These are phyloP conservation scores for Elaphomyces granulatus DNA, from an alignment of 495 filamentous ascomycete genomes.

Conservation along the genomic window DNA sequence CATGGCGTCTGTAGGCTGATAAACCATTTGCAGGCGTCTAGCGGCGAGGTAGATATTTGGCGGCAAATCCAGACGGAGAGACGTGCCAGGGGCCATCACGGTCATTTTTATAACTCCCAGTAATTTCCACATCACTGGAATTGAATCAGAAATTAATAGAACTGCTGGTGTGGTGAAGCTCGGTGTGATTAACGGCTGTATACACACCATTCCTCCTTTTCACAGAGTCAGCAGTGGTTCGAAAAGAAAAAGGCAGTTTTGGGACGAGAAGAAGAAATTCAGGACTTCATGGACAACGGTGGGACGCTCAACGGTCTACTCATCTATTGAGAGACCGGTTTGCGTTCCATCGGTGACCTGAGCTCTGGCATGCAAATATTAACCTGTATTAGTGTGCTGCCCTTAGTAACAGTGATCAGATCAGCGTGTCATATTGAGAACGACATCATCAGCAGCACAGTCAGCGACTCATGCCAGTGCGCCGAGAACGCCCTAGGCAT, in stretches of 20 bases:
- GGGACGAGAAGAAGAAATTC: slow-evolving; percentile 6
- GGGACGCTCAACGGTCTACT: slow-evolving; percentile 39
- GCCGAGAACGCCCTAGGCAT: slow-evolving; percentile 27
- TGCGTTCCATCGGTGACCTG: slow-evolving; percentile 40
- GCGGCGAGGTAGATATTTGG: no score
- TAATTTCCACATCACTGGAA: neutral
- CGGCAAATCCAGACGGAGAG: no score
- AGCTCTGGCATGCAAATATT: slow-evolving; percentile 16
- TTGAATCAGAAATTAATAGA: neutral
- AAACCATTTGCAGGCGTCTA: no score
- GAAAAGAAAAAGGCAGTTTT: neutral
- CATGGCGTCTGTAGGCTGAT: no score
- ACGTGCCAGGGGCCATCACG: no score
- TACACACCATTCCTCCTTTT: slow-evolving; percentile 4
- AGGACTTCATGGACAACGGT: slow-evolving; percentile 31
- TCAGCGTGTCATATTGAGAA: no score
- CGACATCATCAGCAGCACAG: no score
- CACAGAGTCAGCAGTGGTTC: neutral
- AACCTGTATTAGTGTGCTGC: neutral
- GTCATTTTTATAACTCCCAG: no score
- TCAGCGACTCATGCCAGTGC: neutral
- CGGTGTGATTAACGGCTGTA: no score
- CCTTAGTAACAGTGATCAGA: no score
- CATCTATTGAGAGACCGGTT: slow-evolving; percentile 35
- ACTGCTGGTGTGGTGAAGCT: no score